Evolutionary conservation across 2,329 filamentous ascomycete genomes (phyloP), one percentile per base, ranked within the genome.

Genomic region (Emergomyces orientalis): DNA sequence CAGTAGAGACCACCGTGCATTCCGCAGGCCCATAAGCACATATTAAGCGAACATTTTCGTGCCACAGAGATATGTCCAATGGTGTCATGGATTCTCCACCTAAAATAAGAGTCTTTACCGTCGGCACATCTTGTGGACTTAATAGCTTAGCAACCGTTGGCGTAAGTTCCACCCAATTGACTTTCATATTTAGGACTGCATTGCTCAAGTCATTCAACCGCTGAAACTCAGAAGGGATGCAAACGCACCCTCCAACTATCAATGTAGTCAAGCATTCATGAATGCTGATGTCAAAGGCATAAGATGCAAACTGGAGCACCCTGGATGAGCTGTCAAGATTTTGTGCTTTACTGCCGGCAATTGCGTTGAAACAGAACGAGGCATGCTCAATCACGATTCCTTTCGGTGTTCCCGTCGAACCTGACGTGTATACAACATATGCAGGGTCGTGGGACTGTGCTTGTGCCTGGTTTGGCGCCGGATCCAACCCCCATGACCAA

Each of bases 81-180:
- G 68, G 65, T 8, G 71, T 67, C 3, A 67, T 62, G 11, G 71
- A 69, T 61, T 77, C 75, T 19, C 74, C 75, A 17, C 73, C 73
- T 27, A 78, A 67, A 11, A 71, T 66, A 39, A 78, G 56, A 2
- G 67, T 70, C 43, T 70, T 70, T 2, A 78, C 65, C 1, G 64
- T 67, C 1, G 74, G 75, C 1, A 78, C 70, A 5, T 75, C 70
- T 5, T 67, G 60, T 0, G 75, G 75, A 1, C 67, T 63, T 3
- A 80, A 61, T 3, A 75, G 67, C 5, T 72, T 66, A 0, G 82
- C 82, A 19, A 86, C 75, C 0, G 81, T 76, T 0, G 83, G 80
- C 0, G 84, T 86, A 70, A 86, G 78, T 68, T 82, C 80, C 0
- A 77, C 79, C 77, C 77, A 79, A 37, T 76, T 80, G 3, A 17